phyloP scores from a whole-genome alignment of 345 rosid species.

The Populus tremula region DNA sequence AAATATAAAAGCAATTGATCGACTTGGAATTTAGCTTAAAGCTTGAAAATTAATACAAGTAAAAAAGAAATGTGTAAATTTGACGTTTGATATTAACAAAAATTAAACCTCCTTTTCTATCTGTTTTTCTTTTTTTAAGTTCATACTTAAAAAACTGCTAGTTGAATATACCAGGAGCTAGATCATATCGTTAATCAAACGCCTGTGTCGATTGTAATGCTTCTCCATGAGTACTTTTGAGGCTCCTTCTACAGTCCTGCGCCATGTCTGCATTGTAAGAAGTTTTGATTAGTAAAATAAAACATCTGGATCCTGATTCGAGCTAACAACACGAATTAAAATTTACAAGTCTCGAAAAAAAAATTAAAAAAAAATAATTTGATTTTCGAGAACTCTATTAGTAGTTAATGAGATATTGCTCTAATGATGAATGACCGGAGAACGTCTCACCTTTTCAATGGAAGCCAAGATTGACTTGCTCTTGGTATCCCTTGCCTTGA shows the following conservation, averaged over 20 bases:
- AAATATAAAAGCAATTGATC: not conserved
- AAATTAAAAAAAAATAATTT: not conserved
- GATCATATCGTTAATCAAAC: conserved; percentile 63
- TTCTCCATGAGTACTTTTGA: conserved; percentile 68
- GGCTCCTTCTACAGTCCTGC: conserved; percentile 81
- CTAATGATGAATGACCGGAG: not conserved
- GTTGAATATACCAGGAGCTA: not conserved
- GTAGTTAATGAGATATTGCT: not conserved
- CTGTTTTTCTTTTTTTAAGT: not conserved
- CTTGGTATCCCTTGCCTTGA: conserved; percentile 37
- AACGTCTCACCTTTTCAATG: conserved; percentile 51
- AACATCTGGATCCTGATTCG: not conserved
- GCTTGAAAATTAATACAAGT: not conserved
- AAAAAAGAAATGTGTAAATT: not conserved
- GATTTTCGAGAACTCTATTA: too few relatives aligned
- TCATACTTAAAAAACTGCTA: not conserved
- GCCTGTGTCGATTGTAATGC: conserved; percentile 71
- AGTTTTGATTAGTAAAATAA: not conserved
- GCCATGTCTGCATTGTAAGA: conserved; percentile 65
- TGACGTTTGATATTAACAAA: not conserved
- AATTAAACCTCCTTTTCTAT: not conserved
- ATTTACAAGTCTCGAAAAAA: not conserved
- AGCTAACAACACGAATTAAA: not conserved
- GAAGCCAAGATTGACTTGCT: conserved; percentile 56
- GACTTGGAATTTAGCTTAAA: not conserved